Evolutionary conservation across 371 early-diverging fungal genomes (phyloP), one percentile per base, ranked within the genome.

Genomic region (Mucor lusitanicus): DNA sequence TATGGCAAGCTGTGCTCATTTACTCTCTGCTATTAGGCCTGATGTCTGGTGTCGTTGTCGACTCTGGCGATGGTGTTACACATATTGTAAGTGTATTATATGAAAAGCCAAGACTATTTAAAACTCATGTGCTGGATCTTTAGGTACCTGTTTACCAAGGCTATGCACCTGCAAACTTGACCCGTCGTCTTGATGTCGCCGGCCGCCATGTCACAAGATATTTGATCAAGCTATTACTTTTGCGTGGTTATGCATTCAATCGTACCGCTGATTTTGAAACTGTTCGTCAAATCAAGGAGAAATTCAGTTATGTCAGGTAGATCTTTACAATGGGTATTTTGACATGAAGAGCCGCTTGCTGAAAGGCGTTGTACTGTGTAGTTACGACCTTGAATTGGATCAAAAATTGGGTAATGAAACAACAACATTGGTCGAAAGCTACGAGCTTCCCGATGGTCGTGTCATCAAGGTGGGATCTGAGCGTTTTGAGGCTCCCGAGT

Each of bases 371-470:
- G 37, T 13, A 2, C 0, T 19, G 23, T 63, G 46, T 70, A 94
- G 97, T 72, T 97, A 97, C 73, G 98, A 98, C 75, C 83, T 98
- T 67, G 89, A 92, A 39, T 82, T 95, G 71, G 99, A 98, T 76
- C 90, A 92, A 68, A 96, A 95, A 79, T 87, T 99, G 32, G 98
- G 97, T 37, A 92, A 87, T 27, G 99, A 99, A 68, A 99, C 99
- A 2, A 98, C 98, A 3, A 95, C 96, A 3, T 83, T 98, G 35
- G 95, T 98, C 7, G 95, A 99, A 76, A 88, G 87, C 66, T 99
- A 98, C 79, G 97, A 97, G 89, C 90, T 99, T 40, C 99, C 99
- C 32, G 99, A 99, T 78, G 99, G 99, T 27, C 94, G 97, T 53
- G 91, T 97, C 25, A 98, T 99, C 82, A 97, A 97, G 79, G 92